Base-by-base conservation (phyloP, 2,329 filamentous ascomycete genomes). In the Bertia moriformis region DNA sequence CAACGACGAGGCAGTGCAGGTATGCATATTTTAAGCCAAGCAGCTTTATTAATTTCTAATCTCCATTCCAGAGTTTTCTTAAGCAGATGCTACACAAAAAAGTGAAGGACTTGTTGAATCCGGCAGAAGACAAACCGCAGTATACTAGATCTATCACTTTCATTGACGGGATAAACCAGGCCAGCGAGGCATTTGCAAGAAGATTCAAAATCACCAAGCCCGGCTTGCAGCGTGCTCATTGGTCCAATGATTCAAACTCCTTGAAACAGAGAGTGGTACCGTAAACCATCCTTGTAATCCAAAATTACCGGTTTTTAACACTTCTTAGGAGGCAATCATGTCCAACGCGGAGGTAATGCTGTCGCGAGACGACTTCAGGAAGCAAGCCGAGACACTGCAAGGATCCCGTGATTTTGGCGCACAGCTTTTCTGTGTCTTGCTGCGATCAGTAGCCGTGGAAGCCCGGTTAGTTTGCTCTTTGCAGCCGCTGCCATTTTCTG, bases 391-490 rank as follows among this genome's bases (percentile, higher is more conserved):
- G 43, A 71, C 61, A 4, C 58, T 93, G 14, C 65, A 77, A 45
- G 93, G 89, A 1, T 96, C 89, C 5, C 75, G 88, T 45, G 91
- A 98, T 55, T 68, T 93, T 7, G 91, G 88, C 1, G 83, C 86
- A 2, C 88, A 96, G 54, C 57, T 98, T 0, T 94, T 93, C 50
- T 96, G 91, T 55, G 83, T 88, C 2, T 59, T 96, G 20, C 66
- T 98, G 3, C 78, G 91, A 14, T 73, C 77, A n/a, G 75, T 71
- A n/a, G 87, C 85, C 2, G 75, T 96, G 4, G 76, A 86, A 45
- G 69, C 84, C 4, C 73, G 91, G 12, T 66, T 98, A 3, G 83
- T 96, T 1, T 95, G 87, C 56, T 98, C 91, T 3, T 62, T 98
- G 3, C 91, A 98, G 47, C 75, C 80, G 1, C 65, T 98, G 1